Evolutionary conservation across 1,284 basidiomycete genomes (phyloP), one percentile per base, ranked within the genome.

Genomic region (Neonothopanus nambi): DNA sequence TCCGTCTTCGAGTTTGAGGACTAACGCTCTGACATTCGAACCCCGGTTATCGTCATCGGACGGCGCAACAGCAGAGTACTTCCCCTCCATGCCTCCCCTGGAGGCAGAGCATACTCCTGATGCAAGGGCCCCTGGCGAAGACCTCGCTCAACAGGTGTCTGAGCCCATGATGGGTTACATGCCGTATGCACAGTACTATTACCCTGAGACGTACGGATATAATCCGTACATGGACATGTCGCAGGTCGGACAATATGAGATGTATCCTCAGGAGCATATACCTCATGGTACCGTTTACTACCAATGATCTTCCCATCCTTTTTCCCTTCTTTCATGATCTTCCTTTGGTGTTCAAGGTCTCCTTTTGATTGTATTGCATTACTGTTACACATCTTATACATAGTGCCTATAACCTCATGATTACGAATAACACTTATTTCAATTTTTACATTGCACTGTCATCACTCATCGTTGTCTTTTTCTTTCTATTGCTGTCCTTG

Each of bases 131-230:
- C 50, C 52, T 5, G 64, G 63, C 24, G 54, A 54, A 11, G 49
- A 59, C 7, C 43, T 57, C 52, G 51, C 57, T 30, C 57, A 64
- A 47, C 65, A 66, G 47, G 60, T 57, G 23, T 61, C 58, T 52
- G 62, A 53, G 18, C 38, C 28, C 48, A 71, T 79, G 73, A 76
- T 83, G 70, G 69, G 68, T 26, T 87, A 85, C 56, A 63, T 76
- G 33, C 67, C 76, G 12, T 86, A 87, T 63, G 78, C 74, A 48
- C 79, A 76, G 45, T 75, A 75, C 71, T 88, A 85, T 66, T 86
- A 85, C 65, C 81, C 84, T 18, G 84, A 86, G 52, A 76, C 78
- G 57, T 87, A 86, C 61, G 80, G 77, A 56, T 87, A 87, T 65
- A 70, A 77, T 55, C 76, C 76, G 40, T 86, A 86, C 69, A 71